Evolutionary conservation across 495 filamentous ascomycete species (phyloP), one percentile per base, ranked within the genome.

Genomic region (Daldinia vernicosa): DNA sequence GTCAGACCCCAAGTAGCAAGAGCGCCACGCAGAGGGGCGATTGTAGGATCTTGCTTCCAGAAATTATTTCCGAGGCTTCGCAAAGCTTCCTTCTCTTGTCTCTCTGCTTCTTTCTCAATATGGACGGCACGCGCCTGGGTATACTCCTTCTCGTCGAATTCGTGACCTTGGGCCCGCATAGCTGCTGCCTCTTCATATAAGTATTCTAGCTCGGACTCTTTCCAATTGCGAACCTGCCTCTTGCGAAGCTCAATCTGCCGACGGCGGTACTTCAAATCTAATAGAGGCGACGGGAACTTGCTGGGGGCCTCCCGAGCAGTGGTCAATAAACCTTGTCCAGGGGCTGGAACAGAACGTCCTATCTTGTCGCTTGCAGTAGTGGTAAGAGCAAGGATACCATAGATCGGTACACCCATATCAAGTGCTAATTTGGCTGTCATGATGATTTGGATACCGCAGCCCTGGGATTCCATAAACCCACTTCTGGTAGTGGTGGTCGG

Each of bases 321-420:
- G n/a, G 95, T 99, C 60, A 99, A 88, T 40, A 99, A 91, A 89
- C 95, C 95, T 80, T 98, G 92, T 11, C 95, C 95, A 45, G 95
- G 95, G 56, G 95, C 95, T 19, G 95, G 95, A 4, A 99, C 94
- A 37, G 94, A 98, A 63, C 95, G 94, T 45, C 95, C 96, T 76
- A 97, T 98, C 89, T 98, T 98, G 85, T 99, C 95, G 35, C 94
- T 98, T 47, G 96, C 95, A n/a, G 96, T 99, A 26, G 94, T 92
- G 22, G 95, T 98, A 74, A 97, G 85, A 40, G 92, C 96, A 74
- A 99, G 86, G 72, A 99, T 88, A 81, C 96, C 95, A 77, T 98
- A 92, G 75, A 98, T 98, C 2, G 95, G 95, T 5, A 99, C 93
- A 79, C 95, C 95, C 95, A 99, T 99, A 72, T 98, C 95, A 27